A percentile compares a stretch with the other conserved stretches of the same genome.
These are phyloP conservation scores for Kluyveromyces siamensis DNA, from an alignment of 805 yeast species.

Conservation along the genomic window DNA sequence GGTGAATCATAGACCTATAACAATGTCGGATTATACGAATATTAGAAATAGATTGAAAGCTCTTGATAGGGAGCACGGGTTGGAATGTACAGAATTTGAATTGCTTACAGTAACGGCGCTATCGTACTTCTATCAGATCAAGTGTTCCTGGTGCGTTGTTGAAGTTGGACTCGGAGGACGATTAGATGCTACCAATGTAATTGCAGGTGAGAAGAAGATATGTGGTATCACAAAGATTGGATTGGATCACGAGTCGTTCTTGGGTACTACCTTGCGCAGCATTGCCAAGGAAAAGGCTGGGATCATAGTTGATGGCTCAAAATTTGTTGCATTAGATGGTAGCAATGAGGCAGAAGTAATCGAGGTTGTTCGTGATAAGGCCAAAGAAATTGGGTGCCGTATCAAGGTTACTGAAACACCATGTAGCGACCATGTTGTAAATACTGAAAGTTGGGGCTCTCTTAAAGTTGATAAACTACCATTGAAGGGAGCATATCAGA, in stretches of 20 bases:
- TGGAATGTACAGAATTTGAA: conserved; percentile 86
- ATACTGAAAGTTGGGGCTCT: conserved; percentile 25
- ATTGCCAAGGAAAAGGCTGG: conserved; percentile 86
- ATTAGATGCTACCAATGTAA: conserved; percentile 79
- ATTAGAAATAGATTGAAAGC: conserved; percentile 35
- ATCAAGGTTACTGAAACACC: conserved; percentile 18
- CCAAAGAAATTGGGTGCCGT: conserved; percentile 26
- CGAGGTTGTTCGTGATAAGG: conserved; percentile 33
- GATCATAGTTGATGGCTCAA: conserved; percentile 44
- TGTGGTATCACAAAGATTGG: conserved; percentile 82
- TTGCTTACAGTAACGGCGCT: conserved; percentile 78
- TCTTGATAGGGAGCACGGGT: conserved; percentile 30
- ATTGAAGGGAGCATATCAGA: conserved; percentile 65
- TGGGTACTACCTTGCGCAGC: conserved; percentile 56
- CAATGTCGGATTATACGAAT: conserved; percentile 34
- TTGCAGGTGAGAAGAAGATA: conserved; percentile 39
- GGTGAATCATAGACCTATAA: conserved; percentile 52
- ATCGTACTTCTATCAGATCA: conserved; percentile 50
- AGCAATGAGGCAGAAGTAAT: conserved; percentile 48
- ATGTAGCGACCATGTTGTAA: conserved; percentile 6
- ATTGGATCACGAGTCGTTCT: conserved; percentile 69
- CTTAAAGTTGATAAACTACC: conserved; percentile 37
- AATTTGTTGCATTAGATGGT: conserved; percentile 61
- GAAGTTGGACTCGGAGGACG: conserved; percentile 95
- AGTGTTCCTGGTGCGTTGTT: conserved; percentile 68